Evolutionary conservation across 352 stramenopile genomes (phyloP).

Genomic region (Pilasporangium apinafurcum): DNA sequence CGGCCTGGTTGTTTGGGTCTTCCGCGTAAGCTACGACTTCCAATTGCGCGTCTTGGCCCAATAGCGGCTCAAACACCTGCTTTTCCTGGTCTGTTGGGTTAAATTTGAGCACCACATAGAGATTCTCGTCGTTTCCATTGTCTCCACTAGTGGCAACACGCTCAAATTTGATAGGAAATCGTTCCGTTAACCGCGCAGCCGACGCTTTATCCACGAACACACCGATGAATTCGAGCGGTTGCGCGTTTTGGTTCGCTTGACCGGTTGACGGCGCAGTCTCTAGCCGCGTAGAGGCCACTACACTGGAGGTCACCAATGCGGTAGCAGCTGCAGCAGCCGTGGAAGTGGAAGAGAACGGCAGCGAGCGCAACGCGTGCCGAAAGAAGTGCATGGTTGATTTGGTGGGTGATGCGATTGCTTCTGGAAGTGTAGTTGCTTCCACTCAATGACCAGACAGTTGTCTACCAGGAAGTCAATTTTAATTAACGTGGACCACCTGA

Average conservation of each 20-base stretch:
- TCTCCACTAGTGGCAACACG: too few species aligned
- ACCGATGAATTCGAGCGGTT: conserved; percentile 62
- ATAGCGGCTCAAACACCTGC: conserved; percentile 63
- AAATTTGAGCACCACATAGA: conserved; percentile 76
- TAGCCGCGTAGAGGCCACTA: conserved; percentile 15
- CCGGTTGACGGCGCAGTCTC: conserved; percentile 6
- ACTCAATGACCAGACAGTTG: too few species aligned
- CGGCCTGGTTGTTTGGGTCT: conserved; percentile 60
- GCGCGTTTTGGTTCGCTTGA: not conserved
- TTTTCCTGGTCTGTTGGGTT: conserved; percentile 67
- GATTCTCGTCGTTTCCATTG: conserved; percentile 14
- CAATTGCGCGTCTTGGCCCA: conserved; percentile 50
- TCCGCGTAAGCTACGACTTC: conserved; percentile 57
- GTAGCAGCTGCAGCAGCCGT: conserved; percentile 11
- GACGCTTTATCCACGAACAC: conserved; percentile 67
- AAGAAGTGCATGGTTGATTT: conserved; percentile 7
- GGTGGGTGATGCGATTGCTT: too few species aligned
- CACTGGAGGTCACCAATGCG: conserved; percentile 5
- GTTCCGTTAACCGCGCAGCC: conserved; percentile 30
- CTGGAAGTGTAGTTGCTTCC: too few species aligned
- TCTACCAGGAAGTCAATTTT: too few species aligned
- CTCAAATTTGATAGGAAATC: conserved; percentile 54
- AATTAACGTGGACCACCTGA: too few species aligned
- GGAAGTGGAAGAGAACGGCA: conserved; percentile 8
- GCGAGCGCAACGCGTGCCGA: conserved; percentile 4